These are phyloP conservation scores for Lentinus brumalis DNA, from an alignment of 768 basidiomycete genomes.

Conservation along the genomic window DNA sequence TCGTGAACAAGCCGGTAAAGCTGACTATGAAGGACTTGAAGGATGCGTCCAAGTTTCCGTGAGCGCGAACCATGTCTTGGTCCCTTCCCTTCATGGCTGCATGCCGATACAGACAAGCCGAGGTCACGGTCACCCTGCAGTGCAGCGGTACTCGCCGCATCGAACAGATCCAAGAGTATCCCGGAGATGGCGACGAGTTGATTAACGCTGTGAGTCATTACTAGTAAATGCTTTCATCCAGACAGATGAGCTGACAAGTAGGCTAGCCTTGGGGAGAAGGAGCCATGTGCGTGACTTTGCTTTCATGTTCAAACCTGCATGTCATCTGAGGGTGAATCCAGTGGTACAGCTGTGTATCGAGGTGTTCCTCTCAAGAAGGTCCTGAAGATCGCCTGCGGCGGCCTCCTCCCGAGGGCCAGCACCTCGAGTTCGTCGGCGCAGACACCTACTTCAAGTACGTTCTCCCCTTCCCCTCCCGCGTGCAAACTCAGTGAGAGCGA, in stretches of 20 bases:
- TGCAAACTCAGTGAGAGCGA: background rate
- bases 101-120: slow-evolving; percentile 39
- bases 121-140: slow-evolving; percentile 56
- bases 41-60: slow-evolving; percentile 51
- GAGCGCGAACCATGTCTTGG: slow-evolving; percentile 12
- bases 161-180: slow-evolving; percentile 53
- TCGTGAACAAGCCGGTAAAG: slow-evolving; percentile 48
- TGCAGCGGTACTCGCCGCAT: slow-evolving; percentile 56
- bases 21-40: slow-evolving; percentile 50
- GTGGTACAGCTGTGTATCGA: slow-evolving; percentile 53
- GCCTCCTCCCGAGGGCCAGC: slow-evolving; percentile 47
- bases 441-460: slow-evolving; percentile 58
- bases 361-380: slow-evolving; percentile 57
- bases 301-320: too few species aligned
- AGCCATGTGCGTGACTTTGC: slow-evolving; percentile 43
- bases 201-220: slow-evolving; percentile 23
- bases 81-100: background rate
- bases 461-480: background rate
- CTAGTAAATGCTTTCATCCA: background rate
- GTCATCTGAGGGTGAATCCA: slow-evolving; percentile 15
- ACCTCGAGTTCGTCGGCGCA: slow-evolving; percentile 58
- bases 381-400: slow-evolving; percentile 53
- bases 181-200: slow-evolving; percentile 56
- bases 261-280: slow-evolving; percentile 49
- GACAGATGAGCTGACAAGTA: background rate